These are phyloP conservation scores for Dillenia turbinata DNA, from an alignment of 164 flowering plant species.

Conservation along the genomic window DNA sequence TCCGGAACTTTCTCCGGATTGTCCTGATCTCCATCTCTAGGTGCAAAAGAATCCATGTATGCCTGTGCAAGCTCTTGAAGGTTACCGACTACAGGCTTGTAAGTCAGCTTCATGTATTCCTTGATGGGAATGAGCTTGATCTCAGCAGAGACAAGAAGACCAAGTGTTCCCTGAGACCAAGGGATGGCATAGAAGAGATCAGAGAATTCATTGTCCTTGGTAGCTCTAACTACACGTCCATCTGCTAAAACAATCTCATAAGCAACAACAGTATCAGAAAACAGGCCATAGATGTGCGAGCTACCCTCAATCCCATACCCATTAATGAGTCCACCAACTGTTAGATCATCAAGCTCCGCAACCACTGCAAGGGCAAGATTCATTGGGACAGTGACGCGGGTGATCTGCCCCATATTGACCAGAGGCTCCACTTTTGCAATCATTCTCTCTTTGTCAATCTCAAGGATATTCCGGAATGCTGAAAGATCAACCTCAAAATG, in stretches of 20 bases:
- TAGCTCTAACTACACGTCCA: constrained; percentile 84
- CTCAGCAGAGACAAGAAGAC: constrained; percentile 94
- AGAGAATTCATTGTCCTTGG: constrained; percentile 84
- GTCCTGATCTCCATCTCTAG: constrained; percentile 90
- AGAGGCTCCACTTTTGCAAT: constrained; percentile 91
- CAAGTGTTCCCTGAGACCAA: constrained; percentile 98
- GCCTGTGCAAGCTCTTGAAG: constrained; percentile 74
- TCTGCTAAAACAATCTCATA: constrained; percentile 89
- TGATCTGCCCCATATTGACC: constrained; percentile 98
- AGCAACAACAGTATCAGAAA: constrained; percentile 96
- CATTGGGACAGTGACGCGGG: constrained; percentile 85
- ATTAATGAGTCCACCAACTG: constrained; percentile 98
- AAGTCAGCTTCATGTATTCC: constrained; percentile 94
- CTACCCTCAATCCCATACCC: constrained; percentile 99
- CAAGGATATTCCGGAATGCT: constrained; percentile 75
- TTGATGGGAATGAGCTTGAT: constrained; percentile 86
- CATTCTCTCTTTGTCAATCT: constrained; percentile 81
- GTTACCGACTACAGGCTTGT: constrained; percentile 73
- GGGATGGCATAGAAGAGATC: constrained; percentile 94
- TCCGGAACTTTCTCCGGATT: constrained; percentile 92
- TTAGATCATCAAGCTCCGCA: constrained; percentile 98
- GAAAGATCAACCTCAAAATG: constrained; percentile 97
- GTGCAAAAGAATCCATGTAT: constrained; percentile 82
- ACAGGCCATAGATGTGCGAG: constrained; percentile 91
- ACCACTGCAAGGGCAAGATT: constrained; percentile 95